These are phyloP conservation scores for Amoeboaphelidium occidentale DNA, from an alignment of 371 early-diverging fungal genomes.

Conservation along the genomic window DNA sequence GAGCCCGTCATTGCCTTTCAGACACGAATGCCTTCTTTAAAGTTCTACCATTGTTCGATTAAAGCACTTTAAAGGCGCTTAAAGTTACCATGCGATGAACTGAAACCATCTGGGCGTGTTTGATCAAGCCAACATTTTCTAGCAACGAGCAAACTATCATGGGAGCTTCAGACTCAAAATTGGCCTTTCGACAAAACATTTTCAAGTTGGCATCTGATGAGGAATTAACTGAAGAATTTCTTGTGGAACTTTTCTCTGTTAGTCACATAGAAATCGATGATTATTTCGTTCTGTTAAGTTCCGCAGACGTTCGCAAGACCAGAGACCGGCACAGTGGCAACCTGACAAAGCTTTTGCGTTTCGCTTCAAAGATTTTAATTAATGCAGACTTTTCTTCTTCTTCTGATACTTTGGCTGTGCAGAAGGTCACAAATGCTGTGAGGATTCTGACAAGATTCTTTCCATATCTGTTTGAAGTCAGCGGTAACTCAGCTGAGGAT, in stretches of 20 bases:
- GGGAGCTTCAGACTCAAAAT: conserved; percentile 68
- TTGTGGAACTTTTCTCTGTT: neutral
- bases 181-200: conserved; percentile 62
- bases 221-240: neutral
- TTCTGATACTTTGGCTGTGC: conserved; percentile 18
- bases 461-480: conserved; percentile 50
- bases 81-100: too few relatives aligned
- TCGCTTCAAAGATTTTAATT: conserved; percentile 2
- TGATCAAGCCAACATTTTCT: too few relatives aligned
- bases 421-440: conserved; percentile 43
- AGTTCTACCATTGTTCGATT: too few relatives aligned
- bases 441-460: conserved; percentile 54
- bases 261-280: conserved; percentile 14
- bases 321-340: neutral
- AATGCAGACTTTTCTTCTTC: conserved; percentile 21
- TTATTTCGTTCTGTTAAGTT: neutral
- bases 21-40: too few relatives aligned
- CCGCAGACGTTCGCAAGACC: neutral
- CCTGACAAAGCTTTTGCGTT: conserved; percentile 2
- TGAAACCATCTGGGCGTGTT: too few relatives aligned
- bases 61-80: too few relatives aligned
- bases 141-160: too few relatives aligned
- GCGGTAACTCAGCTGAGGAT: too few relatives aligned
- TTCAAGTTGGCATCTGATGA: too few relatives aligned
- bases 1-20: too few relatives aligned